phyloP scores from a whole-genome alignment of 768 basidiomycete genomes.

The Phaeolepiota aurea region DNA sequence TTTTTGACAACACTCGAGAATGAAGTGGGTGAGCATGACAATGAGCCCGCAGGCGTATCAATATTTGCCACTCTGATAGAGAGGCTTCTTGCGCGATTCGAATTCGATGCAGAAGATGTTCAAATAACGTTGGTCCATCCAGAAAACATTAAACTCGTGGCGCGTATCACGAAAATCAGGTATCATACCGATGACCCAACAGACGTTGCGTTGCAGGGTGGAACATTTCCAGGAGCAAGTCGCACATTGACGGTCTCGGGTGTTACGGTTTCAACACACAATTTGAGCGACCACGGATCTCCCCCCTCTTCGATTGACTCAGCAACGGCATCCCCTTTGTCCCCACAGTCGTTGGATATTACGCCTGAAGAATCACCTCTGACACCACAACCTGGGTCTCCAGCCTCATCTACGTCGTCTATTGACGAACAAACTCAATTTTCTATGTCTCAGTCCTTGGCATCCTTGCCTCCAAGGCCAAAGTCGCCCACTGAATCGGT shows the following conservation, averaged over 20 bases:
- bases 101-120: slow-evolving; percentile 65
- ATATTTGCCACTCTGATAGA: slow-evolving; percentile 78
- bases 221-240: slow-evolving; percentile 16
- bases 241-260: slow-evolving; percentile 52
- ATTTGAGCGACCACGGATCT: slow-evolving; percentile 4
- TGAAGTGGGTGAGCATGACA: slow-evolving; percentile 30
- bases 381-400: slow-evolving; percentile 26
- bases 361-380: slow-evolving; percentile 15
- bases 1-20: slow-evolving; percentile 36
- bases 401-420: slow-evolving; percentile 47
- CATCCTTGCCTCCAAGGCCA: slow-evolving; percentile 42
- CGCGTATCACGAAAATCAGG: slow-evolving; percentile 46
- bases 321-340: slow-evolving; percentile 11
- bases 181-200: slow-evolving; percentile 39
- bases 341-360: slow-evolving; percentile 8
- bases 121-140: slow-evolving; percentile 64
- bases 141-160: slow-evolving; percentile 49
- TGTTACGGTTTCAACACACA: slow-evolving; percentile 37
- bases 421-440: slow-evolving; percentile 59
- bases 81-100: slow-evolving; percentile 67
- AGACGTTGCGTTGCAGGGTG: slow-evolving; percentile 1
- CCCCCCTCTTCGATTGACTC: slow-evolving; percentile 4
- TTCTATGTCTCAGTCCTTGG: slow-evolving; percentile 72
- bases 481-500: slow-evolving; percentile 38
- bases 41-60: slow-evolving; percentile 69